A percentile compares a stretch with the other conserved stretches of the same genome.
These are phyloP conservation scores for Ochromonas danica DNA, from an alignment of 108 stramenopile species.

Conservation along the genomic window DNA sequence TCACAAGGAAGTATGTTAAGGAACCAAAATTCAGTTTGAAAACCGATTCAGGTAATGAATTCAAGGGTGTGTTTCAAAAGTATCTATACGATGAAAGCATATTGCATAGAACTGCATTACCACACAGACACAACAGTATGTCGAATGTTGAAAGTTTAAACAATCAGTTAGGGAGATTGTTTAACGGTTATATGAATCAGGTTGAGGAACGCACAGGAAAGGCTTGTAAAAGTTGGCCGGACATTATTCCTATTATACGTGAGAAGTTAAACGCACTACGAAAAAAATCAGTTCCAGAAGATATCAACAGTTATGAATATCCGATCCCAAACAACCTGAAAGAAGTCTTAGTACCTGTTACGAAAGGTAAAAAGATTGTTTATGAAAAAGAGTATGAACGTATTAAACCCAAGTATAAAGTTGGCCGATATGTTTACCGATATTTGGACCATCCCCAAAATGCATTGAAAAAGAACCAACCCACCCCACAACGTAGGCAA, in stretches of 20 bases:
- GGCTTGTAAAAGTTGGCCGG: neutral
- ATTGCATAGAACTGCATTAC: neutral
- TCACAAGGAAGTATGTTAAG: neutral
- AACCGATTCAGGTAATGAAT: slow-evolving; percentile 4
- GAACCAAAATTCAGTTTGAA: neutral
- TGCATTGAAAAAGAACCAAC: neutral
- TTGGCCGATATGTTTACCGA: neutral
- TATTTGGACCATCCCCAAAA: neutral
- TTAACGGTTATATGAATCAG: neutral
- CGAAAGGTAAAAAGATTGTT: too few species aligned
- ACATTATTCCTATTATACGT: neutral
- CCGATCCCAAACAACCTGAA: neutral
- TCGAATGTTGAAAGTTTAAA: slow-evolving; percentile 8
- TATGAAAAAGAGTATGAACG: neutral
- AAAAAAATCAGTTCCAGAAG: too few species aligned
- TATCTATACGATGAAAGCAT: neutral
- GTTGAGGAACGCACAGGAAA: neutral
- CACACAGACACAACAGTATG: neutral
- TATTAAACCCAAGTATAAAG: neutral
- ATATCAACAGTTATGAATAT: neutral
- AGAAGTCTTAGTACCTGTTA: too few species aligned
- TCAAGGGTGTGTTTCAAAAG: neutral
- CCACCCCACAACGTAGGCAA: neutral
- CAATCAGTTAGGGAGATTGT: neutral
- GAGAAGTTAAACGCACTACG: neutral